Base-by-base conservation (phyloP, 306 rosid genomes). In the Pyrus bretschneideri region DNA sequence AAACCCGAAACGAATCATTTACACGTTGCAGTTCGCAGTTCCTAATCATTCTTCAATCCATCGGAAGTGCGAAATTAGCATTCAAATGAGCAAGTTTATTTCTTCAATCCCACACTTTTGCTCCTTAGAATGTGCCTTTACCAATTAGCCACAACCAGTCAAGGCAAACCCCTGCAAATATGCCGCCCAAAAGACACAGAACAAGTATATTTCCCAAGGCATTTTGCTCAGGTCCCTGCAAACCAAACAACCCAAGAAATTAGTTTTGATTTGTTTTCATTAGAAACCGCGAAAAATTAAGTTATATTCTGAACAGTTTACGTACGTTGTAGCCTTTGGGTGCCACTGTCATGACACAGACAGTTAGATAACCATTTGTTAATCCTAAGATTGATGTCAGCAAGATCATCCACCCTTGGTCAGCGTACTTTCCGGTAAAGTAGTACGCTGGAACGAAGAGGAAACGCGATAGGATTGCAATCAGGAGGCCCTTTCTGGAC, bases 151-250 rank as follows among this genome's bases (percentile, higher is more conserved):
- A 93, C 71, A 91, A 42, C 97, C 97, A 93, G 42, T 86, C 96
- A 57, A 93, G 94, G 63, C 77, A n/a, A 72, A 83, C 93, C 8
- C 98, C 98, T 2, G 90, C 67, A 80, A 73, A 87, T 62, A 93
- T 79, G 70, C 97, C 98, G 0, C 80, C 67, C 65, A 87, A 55
- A 35, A 91, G 83, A 78, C 72, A 86, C 77, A 91, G 55, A 61
- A 87, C 94, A 66, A 93, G 96, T 79, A 91, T 59, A 75, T 93
- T 93, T 0, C 97, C 97, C 87, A 93, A 78, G 2, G 96, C 98
- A 85, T 93, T 93, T 71, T 93, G 97, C 71, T 93, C 98, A 15
- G 98, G 98, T 72, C 96, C 91, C 98, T 91, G 85, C 76, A 83
- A 76, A 63, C 18, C 21, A 35, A 25, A 17, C 15, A 49, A 58